Percentiles rank a stretch among this genome's conserved stretches.
Evolutionary conservation across 2,329 filamentous ascomycete genomes (phyloP).

Genomic region (Ramularia endophylla): DNA sequence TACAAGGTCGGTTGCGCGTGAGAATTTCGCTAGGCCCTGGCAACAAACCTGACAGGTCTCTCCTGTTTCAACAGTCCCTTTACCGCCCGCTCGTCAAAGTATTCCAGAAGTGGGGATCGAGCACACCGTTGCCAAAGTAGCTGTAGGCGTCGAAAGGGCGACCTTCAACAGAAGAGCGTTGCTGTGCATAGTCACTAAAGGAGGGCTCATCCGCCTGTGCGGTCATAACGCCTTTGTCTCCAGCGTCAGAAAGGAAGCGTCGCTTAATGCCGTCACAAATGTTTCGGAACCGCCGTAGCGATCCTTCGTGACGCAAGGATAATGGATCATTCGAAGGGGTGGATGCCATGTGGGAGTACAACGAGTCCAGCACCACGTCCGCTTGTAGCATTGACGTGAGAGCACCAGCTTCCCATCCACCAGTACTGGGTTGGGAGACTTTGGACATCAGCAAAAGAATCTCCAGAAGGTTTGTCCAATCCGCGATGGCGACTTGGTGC

Average conservation of each 20-base stretch:
- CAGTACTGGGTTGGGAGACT: slow-evolving; percentile 13
- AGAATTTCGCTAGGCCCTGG: no score
- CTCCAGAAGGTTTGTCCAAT: slow-evolving; percentile 24
- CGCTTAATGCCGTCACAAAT: slow-evolving; percentile 19
- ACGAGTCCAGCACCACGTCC: slow-evolving; percentile 15
- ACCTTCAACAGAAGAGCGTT: no score
- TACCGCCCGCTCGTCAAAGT: slow-evolving; percentile 2
- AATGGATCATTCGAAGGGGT: slow-evolving; percentile 18
- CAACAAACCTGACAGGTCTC: background rate
- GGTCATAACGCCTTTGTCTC: no score
- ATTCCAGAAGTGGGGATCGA: slow-evolving; percentile 15
- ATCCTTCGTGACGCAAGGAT: slow-evolving; percentile 14
- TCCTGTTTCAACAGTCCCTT: background rate
- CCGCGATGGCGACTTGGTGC: slow-evolving; percentile 20
- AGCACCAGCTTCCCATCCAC: slow-evolving; percentile 23
- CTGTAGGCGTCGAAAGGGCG: slow-evolving; percentile 2
- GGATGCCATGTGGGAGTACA: slow-evolving; percentile 17
- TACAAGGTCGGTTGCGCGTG: no score
- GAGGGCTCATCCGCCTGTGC: no score
- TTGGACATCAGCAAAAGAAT: slow-evolving; percentile 20
- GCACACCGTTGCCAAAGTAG: slow-evolving; percentile 13
- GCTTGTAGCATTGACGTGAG: slow-evolving; percentile 22
- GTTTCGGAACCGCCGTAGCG: slow-evolving; percentile 12
- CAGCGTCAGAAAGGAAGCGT: slow-evolving; percentile 8
- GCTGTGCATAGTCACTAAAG: no score